A percentile compares a stretch with the other conserved stretches of the same genome.
These are phyloP conservation scores for Aspergillus quadricinctus DNA, from an alignment of 2,329 filamentous ascomycete species.

Conservation along the genomic window DNA sequence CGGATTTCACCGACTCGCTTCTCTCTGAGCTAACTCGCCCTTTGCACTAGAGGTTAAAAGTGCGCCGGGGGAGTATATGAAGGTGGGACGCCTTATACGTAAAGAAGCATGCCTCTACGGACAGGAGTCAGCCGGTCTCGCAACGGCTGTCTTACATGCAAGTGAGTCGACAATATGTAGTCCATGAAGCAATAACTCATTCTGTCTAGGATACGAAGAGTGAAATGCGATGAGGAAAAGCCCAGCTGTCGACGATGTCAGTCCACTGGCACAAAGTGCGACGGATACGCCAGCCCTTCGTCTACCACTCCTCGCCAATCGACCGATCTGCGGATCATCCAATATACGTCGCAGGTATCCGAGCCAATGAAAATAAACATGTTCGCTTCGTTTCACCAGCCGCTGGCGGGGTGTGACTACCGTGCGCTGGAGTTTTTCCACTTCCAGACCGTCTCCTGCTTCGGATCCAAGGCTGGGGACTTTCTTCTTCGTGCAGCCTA, in stretches of 20 bases:
- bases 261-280: conserved; percentile 53
- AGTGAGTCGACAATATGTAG: conserved; percentile 36
- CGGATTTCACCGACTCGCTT: not conserved
- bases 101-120: not conserved
- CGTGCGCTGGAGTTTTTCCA: conserved; percentile 40
- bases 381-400: conserved; percentile 13
- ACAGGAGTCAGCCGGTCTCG: conserved; percentile 11
- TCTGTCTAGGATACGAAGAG: conserved; percentile 45
- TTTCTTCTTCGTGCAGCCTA: conserved; percentile 46
- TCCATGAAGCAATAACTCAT: not conserved
- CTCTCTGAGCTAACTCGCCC: not conserved
- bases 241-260: conserved; percentile 52
- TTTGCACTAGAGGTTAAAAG: not conserved
- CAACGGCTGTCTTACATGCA: conserved; percentile 51
- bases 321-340: conserved; percentile 13
- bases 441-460: conserved; percentile 37
- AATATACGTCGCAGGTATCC: conserved; percentile 16
- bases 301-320: conserved; percentile 14
- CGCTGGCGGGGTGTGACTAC: conserved; percentile 28
- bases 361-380: conserved; percentile 10
- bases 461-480: conserved; percentile 41
- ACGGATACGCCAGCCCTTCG: conserved; percentile 43
- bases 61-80: not conserved
- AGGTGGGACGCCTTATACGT: not conserved
- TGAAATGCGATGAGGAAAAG: conserved; percentile 56